Evolutionary conservation across 768 basidiomycete species (phyloP), one percentile per base, ranked within the genome.

Genomic region (Hygrophorus russula): DNA sequence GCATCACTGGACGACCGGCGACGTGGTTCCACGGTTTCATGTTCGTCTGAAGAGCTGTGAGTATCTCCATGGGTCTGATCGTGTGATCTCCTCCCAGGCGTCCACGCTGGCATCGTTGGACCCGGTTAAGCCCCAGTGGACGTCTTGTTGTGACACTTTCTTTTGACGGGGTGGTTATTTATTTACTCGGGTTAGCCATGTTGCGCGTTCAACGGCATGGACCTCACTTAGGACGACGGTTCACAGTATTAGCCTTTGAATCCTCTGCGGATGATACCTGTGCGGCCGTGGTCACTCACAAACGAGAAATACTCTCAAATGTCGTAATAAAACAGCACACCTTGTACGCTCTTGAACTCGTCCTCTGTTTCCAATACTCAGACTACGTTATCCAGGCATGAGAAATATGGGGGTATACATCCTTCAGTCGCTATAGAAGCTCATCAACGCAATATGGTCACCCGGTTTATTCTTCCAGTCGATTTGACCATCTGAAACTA

Each of bases 221-320:
- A 24, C 24, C 24, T 24, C 24, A 24, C 24, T 24, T 24, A 7
- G 24, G 24, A 27, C 44, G 44, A 8, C 15, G 45, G 15, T 78
- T 86, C 54, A 83, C 76, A 1, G 78, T 87, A 11, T 71, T 88
- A 6, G 83, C 77, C 6, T 54, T 94, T 30, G 92, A 96, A 60
- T 81, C 82, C 1, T 92, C 89, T 10, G 90, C 91, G 11, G 94
- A 99, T 59, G 96, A 98, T 56, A 87, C 91, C 1, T 94, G 91
- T 53, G 89, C 82, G 12, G 84, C 93, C 0, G 69, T 98, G 39
- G 83, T 99, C 29, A 73, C 76, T 14, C 84, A 82, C 1, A 65
- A 73, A 6, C 72, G 77, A 14, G 54, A 68, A 55, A 69, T 98
- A 32, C 76, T 86, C 42, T 81, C 89, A 2, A 94, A 92, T 58